Evolutionary conservation across 2,329 filamentous ascomycete genomes (phyloP).

Genomic region (Calonectria montana): DNA sequence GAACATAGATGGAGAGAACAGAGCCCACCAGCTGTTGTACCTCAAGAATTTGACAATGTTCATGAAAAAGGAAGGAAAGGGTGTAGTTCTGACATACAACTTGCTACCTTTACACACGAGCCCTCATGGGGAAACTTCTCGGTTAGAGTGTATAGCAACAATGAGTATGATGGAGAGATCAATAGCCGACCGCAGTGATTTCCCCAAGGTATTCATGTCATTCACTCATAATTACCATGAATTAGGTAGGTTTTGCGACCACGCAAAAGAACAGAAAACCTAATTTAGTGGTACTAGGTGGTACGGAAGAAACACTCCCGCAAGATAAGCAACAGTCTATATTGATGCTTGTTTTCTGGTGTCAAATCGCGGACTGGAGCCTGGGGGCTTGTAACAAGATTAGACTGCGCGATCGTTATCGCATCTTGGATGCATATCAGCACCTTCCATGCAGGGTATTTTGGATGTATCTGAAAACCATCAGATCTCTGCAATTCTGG

Average conservation of each 20-base stretch:
- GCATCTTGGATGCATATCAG: neutral
- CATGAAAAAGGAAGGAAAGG: neutral
- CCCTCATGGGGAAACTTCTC: neutral
- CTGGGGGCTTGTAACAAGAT: neutral
- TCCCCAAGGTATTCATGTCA: neutral
- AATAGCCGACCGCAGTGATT: neutral
- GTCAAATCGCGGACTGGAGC: neutral
- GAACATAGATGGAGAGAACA: neutral
- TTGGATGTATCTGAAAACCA: neutral
- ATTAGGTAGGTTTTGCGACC: neutral
- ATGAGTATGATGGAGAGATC: neutral
- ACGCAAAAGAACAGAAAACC: neutral
- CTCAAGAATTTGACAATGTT: neutral
- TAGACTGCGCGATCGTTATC: neutral
- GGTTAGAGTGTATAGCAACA: neutral
- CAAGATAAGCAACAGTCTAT: neutral
- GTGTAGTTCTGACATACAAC: neutral
- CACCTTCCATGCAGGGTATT: neutral
- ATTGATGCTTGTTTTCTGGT: neutral
- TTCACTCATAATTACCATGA: neutral
- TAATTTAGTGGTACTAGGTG: neutral
- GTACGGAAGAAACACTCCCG: neutral
- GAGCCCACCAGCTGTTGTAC: neutral
- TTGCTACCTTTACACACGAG: neutral
- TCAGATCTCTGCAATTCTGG: neutral